Evolutionary conservation across 306 rosid genomes (phyloP).

Genomic region (Begonia loranthoides): DNA sequence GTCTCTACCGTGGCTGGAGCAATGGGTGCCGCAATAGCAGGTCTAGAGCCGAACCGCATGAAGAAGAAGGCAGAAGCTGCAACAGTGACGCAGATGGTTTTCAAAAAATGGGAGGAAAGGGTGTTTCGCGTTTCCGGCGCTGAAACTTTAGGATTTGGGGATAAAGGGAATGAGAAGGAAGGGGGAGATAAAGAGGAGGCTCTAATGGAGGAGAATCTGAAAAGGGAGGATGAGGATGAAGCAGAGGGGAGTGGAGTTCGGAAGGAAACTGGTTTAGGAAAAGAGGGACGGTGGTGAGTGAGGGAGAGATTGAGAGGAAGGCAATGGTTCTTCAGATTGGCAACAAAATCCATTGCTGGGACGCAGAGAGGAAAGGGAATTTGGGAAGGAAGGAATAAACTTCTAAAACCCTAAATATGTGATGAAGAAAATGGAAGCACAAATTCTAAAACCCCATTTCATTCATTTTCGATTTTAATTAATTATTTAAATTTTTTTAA

Average conservation of each 20-base stretch:
- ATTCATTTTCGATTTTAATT: too few species aligned
- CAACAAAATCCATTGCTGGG: slow-evolving; percentile 42
- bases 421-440: background rate
- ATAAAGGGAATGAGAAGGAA: slow-evolving; percentile 10
- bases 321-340: slow-evolving; percentile 21
- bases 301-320: slow-evolving; percentile 35
- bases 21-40: slow-evolving; percentile 33
- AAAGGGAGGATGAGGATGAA: slow-evolving; percentile 6
- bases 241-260: slow-evolving; percentile 16
- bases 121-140: slow-evolving; percentile 26
- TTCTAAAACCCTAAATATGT: background rate
- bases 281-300: slow-evolving; percentile 27
- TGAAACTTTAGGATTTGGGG: slow-evolving; percentile 22
- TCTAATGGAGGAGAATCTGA: slow-evolving; percentile 19
- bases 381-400: slow-evolving; percentile 10
- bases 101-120: slow-evolving; percentile 19
- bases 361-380: slow-evolving; percentile 1
- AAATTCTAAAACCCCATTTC: slow-evolving; percentile 14
- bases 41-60: slow-evolving; percentile 25
- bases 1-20: slow-evolving; percentile 19
- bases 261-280: slow-evolving; percentile 18
- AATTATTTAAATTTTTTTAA: too few species aligned
- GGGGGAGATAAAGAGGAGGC: slow-evolving; percentile 16
- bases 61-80: slow-evolving; percentile 45
- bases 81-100: slow-evolving; percentile 35